Evolutionary conservation across 2,329 filamentous ascomycete genomes (phyloP), one percentile per base, ranked within the genome.

Genomic region (Pseudogymnoascus sp.): DNA sequence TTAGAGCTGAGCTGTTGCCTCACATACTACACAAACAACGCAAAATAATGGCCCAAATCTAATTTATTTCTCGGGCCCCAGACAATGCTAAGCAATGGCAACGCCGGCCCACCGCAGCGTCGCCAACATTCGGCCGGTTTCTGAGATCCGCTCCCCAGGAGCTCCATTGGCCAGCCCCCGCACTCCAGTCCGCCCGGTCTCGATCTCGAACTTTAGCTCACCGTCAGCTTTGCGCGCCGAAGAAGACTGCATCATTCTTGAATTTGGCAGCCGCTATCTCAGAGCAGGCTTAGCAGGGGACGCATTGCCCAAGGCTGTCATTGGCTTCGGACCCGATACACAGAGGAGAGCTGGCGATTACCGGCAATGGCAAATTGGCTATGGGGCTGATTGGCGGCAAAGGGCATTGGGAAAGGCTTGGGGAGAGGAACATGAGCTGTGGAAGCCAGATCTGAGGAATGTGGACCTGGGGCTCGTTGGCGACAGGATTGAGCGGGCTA

Each of bases 201-300:
- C 86, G 33, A 61, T 42, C 35, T 77, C 84, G 59, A 74, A 79
- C 33, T 84, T 86, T 71, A 80, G 85, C 68, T 83, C 83, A 53
- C 79, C 85, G 67, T 82, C 85, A 65, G 76, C 85, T 70, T 74
- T 89, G 68, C 80, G 86, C 70, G 78, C 87, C 70, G 92, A 96
- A 70, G 95, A 99, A 71, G 95, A 97, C 68, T 80, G 88, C 6
- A 76, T 96, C 4, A 82, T 99, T 44, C 80, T 97, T 61, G 92
- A 97, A 73, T 74, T 97, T 37, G 93, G 92, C 1, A 84, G 90
- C 8, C 85, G 93, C 21, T 88, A 86, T 74, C 75, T 97, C 26
- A 86, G 89, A 50, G 87, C 89, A 8, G 95, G 95, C 0, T 95
- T 97, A 72, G 90, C 93, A 5, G 93, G 93, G 61, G 93, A 96